Conservation (phyloP, 768 basidiomycete genomes). For the Chiua virens region DNA sequence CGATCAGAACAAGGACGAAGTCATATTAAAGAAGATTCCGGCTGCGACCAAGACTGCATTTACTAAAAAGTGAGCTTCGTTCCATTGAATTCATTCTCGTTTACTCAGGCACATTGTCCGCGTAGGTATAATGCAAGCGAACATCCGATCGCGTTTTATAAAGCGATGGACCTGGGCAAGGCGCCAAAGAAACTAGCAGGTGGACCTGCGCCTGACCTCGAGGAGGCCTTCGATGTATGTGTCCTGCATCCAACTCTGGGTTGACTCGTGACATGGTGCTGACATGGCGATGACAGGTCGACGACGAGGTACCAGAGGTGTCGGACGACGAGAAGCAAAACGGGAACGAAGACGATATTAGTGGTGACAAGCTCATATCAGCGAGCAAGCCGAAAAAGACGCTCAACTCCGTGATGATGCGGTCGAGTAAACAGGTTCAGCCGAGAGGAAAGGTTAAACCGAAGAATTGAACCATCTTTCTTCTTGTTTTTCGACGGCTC, state of each 20-base stretch:
- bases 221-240: conserved; percentile 85
- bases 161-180: conserved; percentile 78
- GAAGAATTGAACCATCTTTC: conserved; percentile 2
- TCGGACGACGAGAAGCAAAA: conserved; percentile 50
- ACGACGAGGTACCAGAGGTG: conserved; percentile 44
- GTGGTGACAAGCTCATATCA: conserved; percentile 61
- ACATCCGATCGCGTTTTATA: conserved; percentile 95
- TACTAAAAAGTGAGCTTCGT: conserved; percentile 69
- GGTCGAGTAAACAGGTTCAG: conserved; percentile 16
- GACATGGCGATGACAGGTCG: conserved; percentile 34
- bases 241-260: not conserved
- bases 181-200: conserved; percentile 74
- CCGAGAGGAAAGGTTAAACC: conserved; percentile 15
- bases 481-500: too few relatives aligned
- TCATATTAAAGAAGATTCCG: conserved; percentile 81
- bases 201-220: conserved; percentile 82
- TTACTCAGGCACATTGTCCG: not conserved
- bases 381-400: conserved; percentile 38
- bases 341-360: conserved; percentile 39
- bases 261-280: not conserved
- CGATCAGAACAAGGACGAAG: conserved; percentile 71
- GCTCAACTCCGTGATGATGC: not conserved
- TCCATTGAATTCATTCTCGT: not conserved
- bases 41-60: conserved; percentile 79
- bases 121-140: conserved; percentile 85